phyloP scores from a whole-genome alignment of 306 rosid species.

The Cicer chorassanicum region DNA sequence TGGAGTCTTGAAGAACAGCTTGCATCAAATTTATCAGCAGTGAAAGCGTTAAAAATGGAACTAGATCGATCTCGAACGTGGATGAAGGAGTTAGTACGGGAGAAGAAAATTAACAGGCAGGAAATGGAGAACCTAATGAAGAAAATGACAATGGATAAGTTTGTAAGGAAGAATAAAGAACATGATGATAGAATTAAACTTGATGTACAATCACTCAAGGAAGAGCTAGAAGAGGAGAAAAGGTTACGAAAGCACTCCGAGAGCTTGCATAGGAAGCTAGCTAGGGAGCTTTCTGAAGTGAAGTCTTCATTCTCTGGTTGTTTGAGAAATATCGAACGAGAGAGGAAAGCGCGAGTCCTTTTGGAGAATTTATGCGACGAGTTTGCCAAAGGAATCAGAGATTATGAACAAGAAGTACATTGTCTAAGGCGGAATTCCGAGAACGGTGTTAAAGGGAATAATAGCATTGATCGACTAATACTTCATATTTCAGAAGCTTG shows the following conservation, averaged over 20 bases:
- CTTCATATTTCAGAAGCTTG: constrained; percentile 87
- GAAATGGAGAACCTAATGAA: constrained; percentile 57
- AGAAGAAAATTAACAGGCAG: constrained; percentile 55
- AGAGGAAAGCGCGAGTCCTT: constrained; percentile 69
- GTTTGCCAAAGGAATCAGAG: constrained; percentile 77
- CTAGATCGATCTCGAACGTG: constrained; percentile 51
- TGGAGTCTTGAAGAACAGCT: constrained; percentile 80
- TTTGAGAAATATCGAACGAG: constrained; percentile 71
- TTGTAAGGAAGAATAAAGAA: constrained; percentile 53
- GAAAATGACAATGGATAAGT: constrained; percentile 49
- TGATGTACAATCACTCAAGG: constrained; percentile 50
- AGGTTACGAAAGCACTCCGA: constrained; percentile 67
- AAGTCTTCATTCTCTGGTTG: constrained; percentile 63
- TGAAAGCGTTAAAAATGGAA: constrained; percentile 64
- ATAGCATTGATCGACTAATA: constrained; percentile 56
- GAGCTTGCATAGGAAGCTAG: constrained; percentile 65
- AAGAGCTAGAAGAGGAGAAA: constrained; percentile 75
- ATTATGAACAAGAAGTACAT: constrained; percentile 69
- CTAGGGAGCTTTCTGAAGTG: constrained; percentile 63
- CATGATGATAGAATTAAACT: constrained; percentile 52
- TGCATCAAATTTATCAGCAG: constrained; percentile 53
- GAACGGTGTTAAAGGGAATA: constrained; percentile 46
- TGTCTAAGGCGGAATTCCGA: constrained; percentile 54
- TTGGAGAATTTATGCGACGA: constrained; percentile 82
- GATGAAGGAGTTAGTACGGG: constrained; percentile 58